A percentile compares a stretch with the other conserved stretches of the same genome.
These are phyloP conservation scores for Myrica gale DNA, from an alignment of 306 rosid species.

Conservation along the genomic window DNA sequence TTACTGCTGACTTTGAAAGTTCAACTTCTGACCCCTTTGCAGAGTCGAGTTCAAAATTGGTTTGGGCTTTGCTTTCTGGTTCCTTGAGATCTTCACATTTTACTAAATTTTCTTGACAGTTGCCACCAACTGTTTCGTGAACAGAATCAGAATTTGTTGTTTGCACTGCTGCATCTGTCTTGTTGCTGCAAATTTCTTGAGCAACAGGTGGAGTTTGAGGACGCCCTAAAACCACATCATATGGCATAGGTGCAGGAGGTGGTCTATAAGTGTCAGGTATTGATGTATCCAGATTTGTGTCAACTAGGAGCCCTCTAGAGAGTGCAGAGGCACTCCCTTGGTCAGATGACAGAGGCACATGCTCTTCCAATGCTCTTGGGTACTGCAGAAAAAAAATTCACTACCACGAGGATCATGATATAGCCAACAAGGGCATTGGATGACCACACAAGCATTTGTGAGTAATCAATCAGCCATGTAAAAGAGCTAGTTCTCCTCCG, in stretches of 20 bases:
- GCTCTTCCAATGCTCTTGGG: conserved; percentile 79
- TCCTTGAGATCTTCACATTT: conserved; percentile 60
- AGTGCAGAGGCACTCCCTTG: conserved; percentile 49
- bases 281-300: conserved; percentile 82
- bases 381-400: conserved; percentile 48
- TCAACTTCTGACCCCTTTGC: conserved; percentile 62
- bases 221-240: conserved; percentile 45
- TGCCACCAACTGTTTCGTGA: conserved; percentile 50
- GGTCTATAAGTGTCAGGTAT: conserved; percentile 85
- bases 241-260: conserved; percentile 87
- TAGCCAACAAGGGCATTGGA: background rate
- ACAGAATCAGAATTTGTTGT: conserved; percentile 56
- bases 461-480: background rate
- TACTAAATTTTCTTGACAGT: conserved; percentile 40
- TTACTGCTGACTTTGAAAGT: conserved; percentile 52
- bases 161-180: conserved; percentile 44
- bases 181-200: conserved; percentile 52
- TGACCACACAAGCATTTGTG: background rate
- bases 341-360: conserved; percentile 70
- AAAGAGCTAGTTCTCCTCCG: background rate
- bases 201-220: conserved; percentile 56
- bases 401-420: background rate
- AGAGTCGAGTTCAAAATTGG: conserved; percentile 39
- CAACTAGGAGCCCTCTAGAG: conserved; percentile 71
- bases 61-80: conserved; percentile 51